These are phyloP conservation scores for Stachybotrys chartarum DNA, from an alignment of 2,329 filamentous ascomycete genomes.

Conservation along the genomic window DNA sequence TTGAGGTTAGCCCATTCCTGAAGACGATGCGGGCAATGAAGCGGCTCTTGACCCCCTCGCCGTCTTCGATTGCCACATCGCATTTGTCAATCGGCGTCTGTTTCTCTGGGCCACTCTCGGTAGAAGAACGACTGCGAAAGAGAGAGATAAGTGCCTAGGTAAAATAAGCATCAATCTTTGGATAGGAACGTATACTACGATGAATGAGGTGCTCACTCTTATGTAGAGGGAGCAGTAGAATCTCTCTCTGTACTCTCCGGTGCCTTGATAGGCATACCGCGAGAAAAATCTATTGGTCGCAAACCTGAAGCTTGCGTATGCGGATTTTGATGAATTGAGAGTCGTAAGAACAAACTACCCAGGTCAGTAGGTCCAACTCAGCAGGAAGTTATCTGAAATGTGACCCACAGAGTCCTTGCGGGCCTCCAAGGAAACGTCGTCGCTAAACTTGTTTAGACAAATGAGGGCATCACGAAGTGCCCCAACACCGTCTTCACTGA, in stretches of 20 bases:
- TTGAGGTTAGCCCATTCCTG: constrained; percentile 70
- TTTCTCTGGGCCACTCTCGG: constrained; percentile 54
- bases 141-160: constrained; percentile 60
- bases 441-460: constrained; percentile 73
- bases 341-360: constrained; percentile 63
- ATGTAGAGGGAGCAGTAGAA: constrained; percentile 74
- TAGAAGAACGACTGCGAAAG: constrained; percentile 58
- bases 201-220: constrained; percentile 37
- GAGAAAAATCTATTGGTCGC: constrained; percentile 64
- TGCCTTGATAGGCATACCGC: constrained; percentile 59
- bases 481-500: constrained; percentile 65
- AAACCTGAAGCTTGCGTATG: constrained; percentile 67
- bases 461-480: constrained; percentile 66
- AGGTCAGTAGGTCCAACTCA: neutral
- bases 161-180: neutral
- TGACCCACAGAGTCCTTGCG: constrained; percentile 54
- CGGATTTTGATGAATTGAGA: constrained; percentile 73
- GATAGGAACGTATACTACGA: neutral
- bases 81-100: constrained; percentile 68
- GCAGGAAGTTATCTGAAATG: neutral
- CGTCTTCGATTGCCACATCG: constrained; percentile 67
- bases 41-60: constrained; percentile 62
- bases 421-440: constrained; percentile 70
- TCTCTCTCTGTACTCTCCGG: constrained; percentile 41
- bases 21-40: constrained; percentile 69